Conservation (phyloP, 495 filamentous ascomycete genomes). For the Aspergillus carlsbadensis region DNA sequence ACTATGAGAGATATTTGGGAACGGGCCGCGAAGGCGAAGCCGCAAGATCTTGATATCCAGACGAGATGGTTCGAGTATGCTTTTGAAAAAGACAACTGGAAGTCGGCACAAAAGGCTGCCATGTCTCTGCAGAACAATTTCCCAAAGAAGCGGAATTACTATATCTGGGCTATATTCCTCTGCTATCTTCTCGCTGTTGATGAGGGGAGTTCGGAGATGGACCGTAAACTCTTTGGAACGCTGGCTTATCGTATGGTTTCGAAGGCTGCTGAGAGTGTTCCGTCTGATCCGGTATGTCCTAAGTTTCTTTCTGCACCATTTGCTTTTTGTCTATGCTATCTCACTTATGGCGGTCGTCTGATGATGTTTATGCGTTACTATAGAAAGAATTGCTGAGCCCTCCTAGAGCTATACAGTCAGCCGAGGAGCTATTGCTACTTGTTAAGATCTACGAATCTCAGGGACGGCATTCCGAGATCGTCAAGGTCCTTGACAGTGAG, state of each 20-base stretch:
- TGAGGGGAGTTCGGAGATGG: constrained; percentile 40
- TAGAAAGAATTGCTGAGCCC: constrained; percentile 44
- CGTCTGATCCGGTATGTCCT: constrained; percentile 41
- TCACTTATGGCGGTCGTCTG: constrained; percentile 8
- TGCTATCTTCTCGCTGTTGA: constrained; percentile 42
- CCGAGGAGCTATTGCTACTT: constrained; percentile 56
- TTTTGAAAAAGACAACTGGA: constrained; percentile 51
- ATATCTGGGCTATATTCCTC: constrained; percentile 58
- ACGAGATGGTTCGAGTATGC: constrained; percentile 52
- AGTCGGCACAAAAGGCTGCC: constrained; percentile 59
- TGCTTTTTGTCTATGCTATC: not conserved
- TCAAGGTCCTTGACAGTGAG: constrained; percentile 50
- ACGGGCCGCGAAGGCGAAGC: constrained; percentile 50
- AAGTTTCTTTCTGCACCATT: not conserved
- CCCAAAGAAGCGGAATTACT: constrained; percentile 54
- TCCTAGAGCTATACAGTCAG: constrained; percentile 51
- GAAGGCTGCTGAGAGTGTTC: constrained; percentile 53
- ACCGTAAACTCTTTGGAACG: constrained; percentile 55
- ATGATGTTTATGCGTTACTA: constrained; percentile 22
- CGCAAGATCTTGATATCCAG: constrained; percentile 51
- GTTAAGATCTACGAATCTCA: constrained; percentile 52
- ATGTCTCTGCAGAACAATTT: constrained; percentile 61
- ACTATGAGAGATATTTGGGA: constrained; percentile 52
- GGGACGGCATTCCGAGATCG: constrained; percentile 42
- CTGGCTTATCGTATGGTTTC: constrained; percentile 60